Conservation (phyloP, 1,284 basidiomycete species). For the Sparassis latifolia region DNA sequence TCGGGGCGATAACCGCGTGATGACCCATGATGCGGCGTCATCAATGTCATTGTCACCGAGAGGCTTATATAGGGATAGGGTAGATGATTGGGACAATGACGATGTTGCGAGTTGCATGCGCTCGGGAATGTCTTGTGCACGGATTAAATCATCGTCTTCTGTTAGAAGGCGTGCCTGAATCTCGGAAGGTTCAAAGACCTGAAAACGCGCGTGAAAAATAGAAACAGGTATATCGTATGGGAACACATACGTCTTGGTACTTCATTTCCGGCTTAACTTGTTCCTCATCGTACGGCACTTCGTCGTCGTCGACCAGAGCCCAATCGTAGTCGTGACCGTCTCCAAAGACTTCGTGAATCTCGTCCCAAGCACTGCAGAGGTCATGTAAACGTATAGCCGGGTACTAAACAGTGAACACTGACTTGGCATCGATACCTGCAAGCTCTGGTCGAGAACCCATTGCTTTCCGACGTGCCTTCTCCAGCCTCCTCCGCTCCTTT, state of each 20-base stretch:
- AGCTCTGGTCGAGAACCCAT: conserved; percentile 68
- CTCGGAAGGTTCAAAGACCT: conserved; percentile 98
- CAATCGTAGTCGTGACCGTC: conserved; percentile 96
- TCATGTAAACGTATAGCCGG: conserved; percentile 14
- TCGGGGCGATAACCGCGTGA: conserved; percentile 74
- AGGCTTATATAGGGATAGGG: conserved; percentile 60
- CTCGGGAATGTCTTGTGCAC: conserved; percentile 89
- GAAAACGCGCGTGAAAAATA: conserved; percentile 7
- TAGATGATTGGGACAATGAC: conserved; percentile 65
- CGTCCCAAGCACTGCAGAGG: conserved; percentile 82
- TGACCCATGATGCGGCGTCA: conserved; percentile 86
- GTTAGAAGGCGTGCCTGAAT: conserved; percentile 89
- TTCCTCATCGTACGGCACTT: conserved; percentile 53
- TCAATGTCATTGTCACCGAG: conserved; percentile 68
- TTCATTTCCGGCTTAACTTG: conserved; percentile 68
- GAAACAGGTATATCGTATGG: conserved; percentile 1
- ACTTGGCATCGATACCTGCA: conserved; percentile 85
- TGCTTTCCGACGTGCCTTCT: conserved; percentile 57
- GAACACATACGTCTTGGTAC: conserved; percentile 76
- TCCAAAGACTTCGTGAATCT: conserved; percentile 95
- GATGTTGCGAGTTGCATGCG: conserved; percentile 94
- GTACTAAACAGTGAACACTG: conserved; percentile 26
- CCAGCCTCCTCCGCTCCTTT: conserved; percentile 57
- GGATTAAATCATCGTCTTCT: conserved; percentile 92
- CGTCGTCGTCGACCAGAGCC: conserved; percentile 81